Evolutionary conservation across 176 grass and related monocot species (phyloP).

Genomic region (Luzula sylvatica): DNA sequence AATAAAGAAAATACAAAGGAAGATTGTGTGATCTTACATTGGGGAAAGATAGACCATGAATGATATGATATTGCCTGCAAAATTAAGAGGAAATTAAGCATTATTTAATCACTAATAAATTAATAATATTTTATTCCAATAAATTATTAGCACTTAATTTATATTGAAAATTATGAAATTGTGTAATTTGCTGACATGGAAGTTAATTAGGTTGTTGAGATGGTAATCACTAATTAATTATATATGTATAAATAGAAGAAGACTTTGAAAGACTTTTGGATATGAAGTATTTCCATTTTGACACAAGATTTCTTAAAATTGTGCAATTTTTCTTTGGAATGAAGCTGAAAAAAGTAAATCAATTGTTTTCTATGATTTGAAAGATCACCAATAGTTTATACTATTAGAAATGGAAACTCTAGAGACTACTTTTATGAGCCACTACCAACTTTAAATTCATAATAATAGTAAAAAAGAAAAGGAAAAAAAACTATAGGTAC

Average conservation of each 20-base stretch:
- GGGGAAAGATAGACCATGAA: slow-evolving; percentile 86
- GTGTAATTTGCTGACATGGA: background rate
- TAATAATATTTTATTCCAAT: background rate
- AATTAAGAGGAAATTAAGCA: background rate
- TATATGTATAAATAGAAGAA: slow-evolving; percentile 11
- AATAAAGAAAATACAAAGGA: background rate
- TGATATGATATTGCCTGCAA: slow-evolving; percentile 76
- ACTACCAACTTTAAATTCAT: no score
- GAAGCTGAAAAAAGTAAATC: slow-evolving; percentile 9
- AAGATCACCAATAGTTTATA: no score
- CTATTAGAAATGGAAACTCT: no score
- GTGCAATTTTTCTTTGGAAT: slow-evolving; percentile 10
- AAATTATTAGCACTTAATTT: background rate
- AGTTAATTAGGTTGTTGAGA: background rate
- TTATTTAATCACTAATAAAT: no score
- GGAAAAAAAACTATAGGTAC: no score
- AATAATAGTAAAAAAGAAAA: no score
- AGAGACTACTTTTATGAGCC: no score
- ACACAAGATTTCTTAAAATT: slow-evolving; percentile 2
- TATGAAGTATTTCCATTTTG: slow-evolving; percentile 12
- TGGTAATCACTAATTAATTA: slow-evolving; percentile 15
- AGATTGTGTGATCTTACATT: slow-evolving; percentile 27
- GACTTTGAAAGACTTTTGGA: background rate
- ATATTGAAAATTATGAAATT: background rate
- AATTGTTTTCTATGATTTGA: background rate